phyloP scores from a whole-genome alignment of 257 asterid species.

The Echites panduratus region DNA sequence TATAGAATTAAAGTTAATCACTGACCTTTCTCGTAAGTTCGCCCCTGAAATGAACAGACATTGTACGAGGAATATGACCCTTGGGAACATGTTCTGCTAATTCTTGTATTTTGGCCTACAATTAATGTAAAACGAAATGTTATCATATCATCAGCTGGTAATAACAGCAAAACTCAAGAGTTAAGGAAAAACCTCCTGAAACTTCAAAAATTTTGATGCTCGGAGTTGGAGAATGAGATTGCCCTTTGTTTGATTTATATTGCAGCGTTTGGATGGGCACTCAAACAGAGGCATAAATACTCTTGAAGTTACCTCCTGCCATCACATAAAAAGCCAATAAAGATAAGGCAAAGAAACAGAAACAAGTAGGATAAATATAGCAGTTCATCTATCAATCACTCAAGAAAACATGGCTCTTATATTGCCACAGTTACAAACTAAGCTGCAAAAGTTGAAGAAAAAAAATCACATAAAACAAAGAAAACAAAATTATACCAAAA shows the following conservation, averaged over 20 bases:
- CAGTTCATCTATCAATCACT: neutral
- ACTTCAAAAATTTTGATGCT: slow-evolving; percentile 90
- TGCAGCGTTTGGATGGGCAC: slow-evolving; percentile 80
- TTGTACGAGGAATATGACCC: slow-evolving; percentile 91
- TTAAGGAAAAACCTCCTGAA: slow-evolving; percentile 71
- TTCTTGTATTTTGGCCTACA: slow-evolving; percentile 96
- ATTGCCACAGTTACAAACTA: neutral
- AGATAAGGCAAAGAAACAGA: neutral
- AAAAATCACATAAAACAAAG: neutral
- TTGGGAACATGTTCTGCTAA: slow-evolving; percentile 96
- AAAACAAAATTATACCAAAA: neutral
- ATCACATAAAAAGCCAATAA: slow-evolving; percentile 5
- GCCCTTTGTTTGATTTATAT: slow-evolving; percentile 60
- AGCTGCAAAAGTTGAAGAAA: neutral
- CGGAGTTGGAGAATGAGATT: slow-evolving; percentile 85
- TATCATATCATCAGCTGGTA: neutral
- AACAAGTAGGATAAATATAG: slow-evolving; percentile 4
- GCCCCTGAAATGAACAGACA: slow-evolving; percentile 96
- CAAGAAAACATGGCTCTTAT: neutral
- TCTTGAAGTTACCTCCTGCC: slow-evolving; percentile 92
- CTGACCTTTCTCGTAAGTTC: slow-evolving; percentile 93
- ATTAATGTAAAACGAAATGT: slow-evolving; percentile 17
- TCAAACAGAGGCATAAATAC: slow-evolving; percentile 86
- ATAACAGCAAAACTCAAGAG: slow-evolving; percentile 10
- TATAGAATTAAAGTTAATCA: neutral